Percentiles rank a stretch among this genome's conserved stretches.
Conservation (phyloP, 768 basidiomycete species). For the Tulasnella sp. region DNA sequence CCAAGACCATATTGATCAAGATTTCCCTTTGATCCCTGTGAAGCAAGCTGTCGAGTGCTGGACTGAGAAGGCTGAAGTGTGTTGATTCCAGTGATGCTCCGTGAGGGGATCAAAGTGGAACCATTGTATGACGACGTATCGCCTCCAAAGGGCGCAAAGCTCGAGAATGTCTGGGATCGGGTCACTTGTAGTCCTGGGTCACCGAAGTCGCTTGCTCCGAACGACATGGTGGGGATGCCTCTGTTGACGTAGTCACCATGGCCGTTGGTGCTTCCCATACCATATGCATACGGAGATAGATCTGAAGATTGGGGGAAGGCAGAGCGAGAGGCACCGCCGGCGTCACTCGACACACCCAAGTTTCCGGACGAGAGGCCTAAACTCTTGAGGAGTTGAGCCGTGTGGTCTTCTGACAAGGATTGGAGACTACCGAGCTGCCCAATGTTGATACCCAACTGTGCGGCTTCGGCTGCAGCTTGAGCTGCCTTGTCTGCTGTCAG, state of each 20-base stretch:
- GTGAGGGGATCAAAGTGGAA: not conserved
- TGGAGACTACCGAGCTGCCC: slow-evolving; percentile 17
- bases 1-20: not conserved
- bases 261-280: not conserved
- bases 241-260: not conserved
- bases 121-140: not conserved
- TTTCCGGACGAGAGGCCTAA: not conserved
- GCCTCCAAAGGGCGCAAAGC: slow-evolving; percentile 4
- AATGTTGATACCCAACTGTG: slow-evolving; percentile 19
- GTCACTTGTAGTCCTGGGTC: not conserved
- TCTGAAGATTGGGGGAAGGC: not conserved
- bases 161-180: slow-evolving; percentile 7
- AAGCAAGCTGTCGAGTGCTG: not conserved
- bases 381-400: slow-evolving; percentile 15
- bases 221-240: not conserved
- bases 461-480: slow-evolving; percentile 57
- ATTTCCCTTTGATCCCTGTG: not conserved
- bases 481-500: slow-evolving; percentile 66
- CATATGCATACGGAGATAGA: not conserved
- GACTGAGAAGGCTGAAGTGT: not conserved
- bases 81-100: not conserved
- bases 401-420: slow-evolving; percentile 16
- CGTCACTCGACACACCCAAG: not conserved
- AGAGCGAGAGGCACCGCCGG: not conserved
- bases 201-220: not conserved